These are phyloP conservation scores for Chlorella variabilis DNA, from an alignment of 163 green algal species.

Conservation along the genomic window DNA sequence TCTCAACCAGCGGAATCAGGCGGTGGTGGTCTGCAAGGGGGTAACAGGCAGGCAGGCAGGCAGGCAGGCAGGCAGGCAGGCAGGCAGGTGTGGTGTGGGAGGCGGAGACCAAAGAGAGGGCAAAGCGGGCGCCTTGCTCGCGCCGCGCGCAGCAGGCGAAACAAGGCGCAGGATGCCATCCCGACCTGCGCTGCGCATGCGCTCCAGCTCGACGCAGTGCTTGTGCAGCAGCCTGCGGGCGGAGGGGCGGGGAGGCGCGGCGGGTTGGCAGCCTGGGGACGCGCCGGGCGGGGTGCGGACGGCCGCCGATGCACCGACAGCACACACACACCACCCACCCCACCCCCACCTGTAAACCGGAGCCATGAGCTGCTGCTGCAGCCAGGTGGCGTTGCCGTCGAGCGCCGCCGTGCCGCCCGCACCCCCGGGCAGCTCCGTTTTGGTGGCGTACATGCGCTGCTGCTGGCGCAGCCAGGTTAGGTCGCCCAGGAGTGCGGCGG, in stretches of 20 bases:
- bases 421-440: background rate
- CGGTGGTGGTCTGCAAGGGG: slow-evolving; percentile 53
- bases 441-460: slow-evolving; percentile 17
- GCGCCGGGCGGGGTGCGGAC: too few species aligned
- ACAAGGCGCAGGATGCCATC: too few species aligned
- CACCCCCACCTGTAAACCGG: slow-evolving; percentile 21
- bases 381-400: background rate
- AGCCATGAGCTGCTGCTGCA: slow-evolving; percentile 8
- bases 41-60: background rate
- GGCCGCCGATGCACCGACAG: too few species aligned
- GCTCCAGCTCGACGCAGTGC: slow-evolving; percentile 25
- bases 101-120: too few species aligned
- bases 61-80: background rate
- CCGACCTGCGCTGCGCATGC: slow-evolving; percentile 26
- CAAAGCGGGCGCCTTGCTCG: too few species aligned
- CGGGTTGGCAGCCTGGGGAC: too few species aligned
- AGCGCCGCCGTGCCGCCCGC: background rate
- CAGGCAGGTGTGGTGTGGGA: background rate
- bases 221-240: slow-evolving; percentile 23
- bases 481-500: background rate
- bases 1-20: slow-evolving; percentile 80
- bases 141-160: too few species aligned
- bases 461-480: slow-evolving; percentile 22
- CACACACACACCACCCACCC: background rate
- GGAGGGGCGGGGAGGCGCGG: too few species aligned